These are phyloP conservation scores for Magnusiomyces paraingens DNA, from an alignment of 1,139 yeast genomes.

Conservation along the genomic window DNA sequence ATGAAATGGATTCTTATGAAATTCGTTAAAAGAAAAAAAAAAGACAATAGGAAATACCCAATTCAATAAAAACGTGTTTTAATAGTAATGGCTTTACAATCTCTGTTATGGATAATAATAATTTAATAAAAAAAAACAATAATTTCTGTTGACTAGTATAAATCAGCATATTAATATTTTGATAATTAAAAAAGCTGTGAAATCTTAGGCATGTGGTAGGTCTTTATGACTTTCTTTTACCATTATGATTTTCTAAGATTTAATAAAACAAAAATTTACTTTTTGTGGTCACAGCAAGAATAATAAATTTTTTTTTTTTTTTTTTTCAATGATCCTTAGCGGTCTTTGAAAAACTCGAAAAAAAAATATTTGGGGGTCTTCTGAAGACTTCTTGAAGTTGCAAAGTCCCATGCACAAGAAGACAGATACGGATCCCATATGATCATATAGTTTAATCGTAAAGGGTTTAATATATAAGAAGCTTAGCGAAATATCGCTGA, in stretches of 20 bases:
- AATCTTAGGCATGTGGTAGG: no score
- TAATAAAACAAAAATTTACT: not conserved
- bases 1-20: conserved; percentile 16
- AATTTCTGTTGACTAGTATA: not conserved
- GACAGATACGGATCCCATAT: conserved; percentile 30
- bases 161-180: not conserved
- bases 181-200: no score
- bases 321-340: not conserved
- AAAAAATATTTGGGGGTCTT: not conserved
- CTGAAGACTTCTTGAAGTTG: conserved; percentile 11
- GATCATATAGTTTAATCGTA: not conserved
- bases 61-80: not conserved
- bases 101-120: not conserved
- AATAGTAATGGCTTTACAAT: not conserved
- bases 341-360: not conserved
- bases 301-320: not conserved
- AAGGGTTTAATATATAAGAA: no score
- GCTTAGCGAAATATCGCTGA: no score
- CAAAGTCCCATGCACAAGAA: conserved; percentile 1
- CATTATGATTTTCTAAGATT: not conserved
- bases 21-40: conserved; percentile 7
- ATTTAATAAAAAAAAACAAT: not conserved
- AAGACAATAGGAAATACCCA: conserved; percentile 5
- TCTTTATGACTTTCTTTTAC: not conserved
- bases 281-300: not conserved